These are phyloP conservation scores for Bacidia gigantensis DNA, from an alignment of 495 filamentous ascomycete species.

Conservation along the genomic window DNA sequence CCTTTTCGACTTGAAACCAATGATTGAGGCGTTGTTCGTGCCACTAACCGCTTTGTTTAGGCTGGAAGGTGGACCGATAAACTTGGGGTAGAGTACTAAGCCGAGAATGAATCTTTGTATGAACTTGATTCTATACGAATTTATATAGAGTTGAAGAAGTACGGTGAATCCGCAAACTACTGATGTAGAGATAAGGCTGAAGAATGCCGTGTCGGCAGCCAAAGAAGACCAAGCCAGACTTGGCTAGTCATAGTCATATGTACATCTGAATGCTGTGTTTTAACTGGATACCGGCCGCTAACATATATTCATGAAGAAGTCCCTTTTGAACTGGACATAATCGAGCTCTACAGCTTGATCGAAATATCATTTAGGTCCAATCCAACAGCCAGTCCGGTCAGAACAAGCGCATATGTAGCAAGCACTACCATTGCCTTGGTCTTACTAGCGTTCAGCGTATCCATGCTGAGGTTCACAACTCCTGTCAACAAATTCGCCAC, in stretches of 20 bases:
- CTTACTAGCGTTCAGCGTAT: conserved; percentile 56
- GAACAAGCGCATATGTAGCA: conserved; percentile 48
- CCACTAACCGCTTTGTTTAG: too few relatives aligned
- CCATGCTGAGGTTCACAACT: conserved; percentile 69
- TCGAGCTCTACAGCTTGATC: conserved; percentile 46
- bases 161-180: too few relatives aligned
- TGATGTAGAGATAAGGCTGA: neutral
- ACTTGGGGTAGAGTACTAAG: too few relatives aligned
- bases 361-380: conserved; percentile 62
- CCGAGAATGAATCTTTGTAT: too few relatives aligned
- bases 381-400: conserved; percentile 54
- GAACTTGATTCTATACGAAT: too few relatives aligned
- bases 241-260: neutral
- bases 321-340: neutral
- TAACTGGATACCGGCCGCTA: neutral
- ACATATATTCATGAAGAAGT: neutral
- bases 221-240: neutral
- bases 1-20: too few relatives aligned
- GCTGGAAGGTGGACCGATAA: too few relatives aligned
- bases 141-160: too few relatives aligned
- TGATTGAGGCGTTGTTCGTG: too few relatives aligned
- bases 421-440: conserved; percentile 57
- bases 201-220: neutral
- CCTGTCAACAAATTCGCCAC: conserved; percentile 83
- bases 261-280: neutral